Percentiles rank a stretch among this genome's conserved stretches.
phyloP scores from a whole-genome alignment of 164 flowering plant species.

The Nymphaea colorata region DNA sequence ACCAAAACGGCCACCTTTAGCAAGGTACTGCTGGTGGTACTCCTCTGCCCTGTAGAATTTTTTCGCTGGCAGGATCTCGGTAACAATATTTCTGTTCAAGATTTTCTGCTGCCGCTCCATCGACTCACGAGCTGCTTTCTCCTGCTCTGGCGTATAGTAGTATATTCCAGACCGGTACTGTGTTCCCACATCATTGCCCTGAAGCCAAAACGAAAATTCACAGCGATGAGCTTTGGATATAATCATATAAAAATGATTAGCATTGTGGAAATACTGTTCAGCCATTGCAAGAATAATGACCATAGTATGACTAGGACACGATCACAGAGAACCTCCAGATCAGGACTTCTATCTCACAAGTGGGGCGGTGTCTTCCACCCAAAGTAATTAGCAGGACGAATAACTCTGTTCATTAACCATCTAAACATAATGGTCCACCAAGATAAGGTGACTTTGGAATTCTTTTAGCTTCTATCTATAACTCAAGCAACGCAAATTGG shows the following conservation, averaged over 20 bases:
- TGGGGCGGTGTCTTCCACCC: too few species aligned
- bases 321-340: too few species aligned
- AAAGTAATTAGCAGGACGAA: too few species aligned
- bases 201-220: neutral
- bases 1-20: slow-evolving; percentile 51
- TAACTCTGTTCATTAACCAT: too few species aligned
- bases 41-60: slow-evolving; percentile 59
- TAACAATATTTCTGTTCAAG: slow-evolving; percentile 40
- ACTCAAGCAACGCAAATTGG: too few species aligned
- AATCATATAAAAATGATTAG: neutral
- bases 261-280: too few species aligned
- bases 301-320: too few species aligned
- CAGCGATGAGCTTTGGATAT: neutral
- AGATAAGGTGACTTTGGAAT: too few species aligned
- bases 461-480: too few species aligned
- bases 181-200: slow-evolving; percentile 74
- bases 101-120: slow-evolving; percentile 46
- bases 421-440: too few species aligned
- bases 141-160: slow-evolving; percentile 54
- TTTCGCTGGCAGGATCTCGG: slow-evolving; percentile 66
- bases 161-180: slow-evolving; percentile 88
- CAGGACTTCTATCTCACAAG: too few species aligned
- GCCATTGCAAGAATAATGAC: too few species aligned
- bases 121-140: slow-evolving; percentile 41
- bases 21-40: slow-evolving; percentile 65